Conservation (phyloP, 495 filamentous ascomycete species). For the Xylaria grammica region DNA sequence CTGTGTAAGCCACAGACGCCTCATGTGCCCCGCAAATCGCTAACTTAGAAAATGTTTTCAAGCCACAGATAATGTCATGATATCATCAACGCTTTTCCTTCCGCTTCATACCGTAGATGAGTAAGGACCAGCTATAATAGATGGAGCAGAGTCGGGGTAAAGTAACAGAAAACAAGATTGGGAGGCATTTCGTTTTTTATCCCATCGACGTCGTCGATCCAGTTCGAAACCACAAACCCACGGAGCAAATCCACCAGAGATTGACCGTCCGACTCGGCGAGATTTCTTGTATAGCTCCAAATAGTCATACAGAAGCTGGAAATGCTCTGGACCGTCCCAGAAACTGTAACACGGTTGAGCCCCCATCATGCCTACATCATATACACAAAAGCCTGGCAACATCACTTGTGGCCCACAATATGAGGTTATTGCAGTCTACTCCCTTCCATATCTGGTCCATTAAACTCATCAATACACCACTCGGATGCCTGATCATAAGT, state of each 20-base stretch:
- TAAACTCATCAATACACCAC: background rate
- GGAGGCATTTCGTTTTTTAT: too few relatives aligned
- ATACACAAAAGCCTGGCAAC: background rate
- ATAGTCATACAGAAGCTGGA: background rate
- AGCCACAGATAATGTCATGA: constrained; percentile 7
- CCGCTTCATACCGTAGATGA: too few relatives aligned
- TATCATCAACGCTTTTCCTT: constrained; percentile 1
- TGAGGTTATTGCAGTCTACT: background rate
- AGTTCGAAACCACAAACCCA: background rate
- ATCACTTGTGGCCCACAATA: background rate
- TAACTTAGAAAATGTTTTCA: background rate
- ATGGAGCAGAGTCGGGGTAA: too few relatives aligned
- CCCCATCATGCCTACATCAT: constrained; percentile 16
- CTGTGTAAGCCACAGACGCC: background rate
- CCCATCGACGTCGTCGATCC: too few relatives aligned
- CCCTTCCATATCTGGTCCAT: background rate
- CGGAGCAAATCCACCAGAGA: background rate
- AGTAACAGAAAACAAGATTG: too few relatives aligned
- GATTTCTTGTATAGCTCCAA: too few relatives aligned
- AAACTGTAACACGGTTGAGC: background rate
- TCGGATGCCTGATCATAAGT: background rate
- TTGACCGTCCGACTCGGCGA: too few relatives aligned
- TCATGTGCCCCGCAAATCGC: background rate
- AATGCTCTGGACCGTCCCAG: background rate
- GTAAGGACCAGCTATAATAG: too few relatives aligned